Base-by-base conservation (phyloP, 768 basidiomycete genomes). In the Rhodotorula diobovata region DNA sequence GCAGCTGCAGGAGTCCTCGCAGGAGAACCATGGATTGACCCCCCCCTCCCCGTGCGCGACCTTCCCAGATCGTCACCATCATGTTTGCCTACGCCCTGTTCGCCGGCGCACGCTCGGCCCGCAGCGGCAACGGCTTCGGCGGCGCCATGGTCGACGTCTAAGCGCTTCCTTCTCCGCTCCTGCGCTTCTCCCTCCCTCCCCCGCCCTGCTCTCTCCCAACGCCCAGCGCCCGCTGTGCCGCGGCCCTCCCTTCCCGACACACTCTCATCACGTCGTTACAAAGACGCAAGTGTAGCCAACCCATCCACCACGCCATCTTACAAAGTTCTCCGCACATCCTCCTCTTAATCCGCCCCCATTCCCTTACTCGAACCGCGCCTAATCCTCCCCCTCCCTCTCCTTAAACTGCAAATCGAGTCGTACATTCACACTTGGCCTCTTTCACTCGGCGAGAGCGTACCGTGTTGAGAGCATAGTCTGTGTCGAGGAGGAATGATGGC, bases 51-150 rank as follows among this genome's bases (percentile, higher is more conserved):
- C 11, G 20, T 10, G 28, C 1, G 1, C n/a, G n/a, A n/a, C 28
- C 4, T 20, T 23, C 35, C 15, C 57, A 70, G 69, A 63, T 76
- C 61, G n/a, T 62, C 45, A 73, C 75, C 20, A 45, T 76, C 53
- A 56, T 67, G 45, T 32, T 73, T 39, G 37, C 39, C 8, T 45
- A 56, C 63, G 48, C 70, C 53, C n/a, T 70, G 57, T 50, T 70
- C 45, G 55, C 57, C 37, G 75, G 71, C 39, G 37, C 41, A 0
- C 58, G 64, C 43, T 32, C 61, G 18, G 71, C 68, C 14, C 61
- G 75, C 61, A 56, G 57, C 35, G 75, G 75, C 10, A 70, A 73
- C 67, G 75, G 75, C 30, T 73, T 76, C 50, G 71, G 71, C 21
- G 69, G 68, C 10, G 37, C 69, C 7, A 15, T 76, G 45, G 57